Percentiles rank a stretch among this genome's conserved stretches.
phyloP scores from a whole-genome alignment of 106 monocot species.

The Dendrobium nobile region DNA sequence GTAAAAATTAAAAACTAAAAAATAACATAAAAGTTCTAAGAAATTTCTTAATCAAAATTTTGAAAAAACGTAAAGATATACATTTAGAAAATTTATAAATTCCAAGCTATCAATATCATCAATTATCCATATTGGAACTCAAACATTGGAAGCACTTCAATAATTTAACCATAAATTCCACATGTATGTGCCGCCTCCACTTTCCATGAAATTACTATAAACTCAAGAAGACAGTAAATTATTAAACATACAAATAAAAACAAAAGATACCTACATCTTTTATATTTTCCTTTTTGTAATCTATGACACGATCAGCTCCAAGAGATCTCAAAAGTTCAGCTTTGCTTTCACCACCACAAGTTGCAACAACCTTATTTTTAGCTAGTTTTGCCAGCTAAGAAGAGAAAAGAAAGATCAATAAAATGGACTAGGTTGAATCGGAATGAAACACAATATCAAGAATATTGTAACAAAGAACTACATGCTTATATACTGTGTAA shows the following conservation, averaged over 20 bases:
- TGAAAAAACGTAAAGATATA: not conserved
- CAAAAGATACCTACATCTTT: slow-evolving; percentile 51
- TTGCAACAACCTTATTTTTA: slow-evolving; percentile 89
- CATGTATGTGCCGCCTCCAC: not conserved
- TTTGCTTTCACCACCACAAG: slow-evolving; percentile 89
- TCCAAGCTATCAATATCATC: not conserved
- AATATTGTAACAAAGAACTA: not conserved
- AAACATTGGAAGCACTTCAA: not conserved
- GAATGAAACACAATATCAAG: not conserved
- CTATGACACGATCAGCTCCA: slow-evolving; percentile 83
- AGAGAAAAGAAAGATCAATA: not conserved
- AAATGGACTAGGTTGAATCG: not conserved
- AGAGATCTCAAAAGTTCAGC: slow-evolving; percentile 71
- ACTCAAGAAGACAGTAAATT: no score
- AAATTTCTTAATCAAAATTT: not conserved
- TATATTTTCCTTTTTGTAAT: slow-evolving; percentile 79
- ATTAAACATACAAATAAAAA: not conserved
- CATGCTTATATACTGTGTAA: no score
- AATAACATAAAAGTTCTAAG: not conserved
- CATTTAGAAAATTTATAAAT: not conserved
- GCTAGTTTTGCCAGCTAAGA: slow-evolving; percentile 87
- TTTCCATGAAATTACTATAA: not conserved
- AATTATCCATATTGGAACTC: not conserved
- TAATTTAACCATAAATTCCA: not conserved
- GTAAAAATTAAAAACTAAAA: not conserved